A percentile compares a stretch with the other conserved stretches of the same genome.
phyloP scores from a whole-genome alignment of 768 basidiomycete genomes.

The Tremella mesenterica region DNA sequence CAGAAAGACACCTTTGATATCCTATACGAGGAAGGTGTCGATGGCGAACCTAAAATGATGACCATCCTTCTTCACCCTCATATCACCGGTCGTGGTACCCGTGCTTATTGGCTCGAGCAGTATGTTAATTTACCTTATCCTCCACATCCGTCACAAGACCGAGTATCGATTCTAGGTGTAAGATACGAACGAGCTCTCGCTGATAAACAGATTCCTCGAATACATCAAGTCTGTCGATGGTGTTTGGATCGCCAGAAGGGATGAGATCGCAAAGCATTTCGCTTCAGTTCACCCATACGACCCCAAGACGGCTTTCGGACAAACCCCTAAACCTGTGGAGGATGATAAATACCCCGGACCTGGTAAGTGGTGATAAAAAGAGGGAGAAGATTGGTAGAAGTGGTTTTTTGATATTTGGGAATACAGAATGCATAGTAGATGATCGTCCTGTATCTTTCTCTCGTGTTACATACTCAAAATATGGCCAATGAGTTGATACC shows the following conservation, averaged over 20 bases:
- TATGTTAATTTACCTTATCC: slow-evolving; percentile 1
- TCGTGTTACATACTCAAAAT: no score
- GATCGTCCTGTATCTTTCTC: no score
- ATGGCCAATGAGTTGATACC: no score
- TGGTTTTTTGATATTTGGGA: no score
- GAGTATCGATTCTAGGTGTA: no score
- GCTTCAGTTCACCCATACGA: slow-evolving; percentile 15
- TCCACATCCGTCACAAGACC: no score
- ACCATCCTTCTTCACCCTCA: slow-evolving; percentile 29
- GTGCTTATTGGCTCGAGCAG: slow-evolving; percentile 15
- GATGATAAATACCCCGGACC: no score
- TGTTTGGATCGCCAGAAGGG: slow-evolving; percentile 16
- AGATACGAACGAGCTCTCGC: no score
- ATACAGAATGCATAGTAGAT: no score
- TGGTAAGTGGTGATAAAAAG: no score
- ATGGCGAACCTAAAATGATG: slow-evolving; percentile 23
- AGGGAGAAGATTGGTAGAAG: no score
- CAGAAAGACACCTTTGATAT: slow-evolving; percentile 22
- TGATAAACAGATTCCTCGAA: slow-evolving; percentile 14
- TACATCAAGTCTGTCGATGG: slow-evolving; percentile 11
- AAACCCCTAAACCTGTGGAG: no score
- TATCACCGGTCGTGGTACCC: slow-evolving; percentile 17
- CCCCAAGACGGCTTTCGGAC: slow-evolving; percentile 16
- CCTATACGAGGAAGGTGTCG: slow-evolving; percentile 18
- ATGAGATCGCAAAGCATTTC: slow-evolving; percentile 22